Conservation (phyloP, 805 yeast species). For the Sugiyamaella boreocaroliniensis region DNA sequence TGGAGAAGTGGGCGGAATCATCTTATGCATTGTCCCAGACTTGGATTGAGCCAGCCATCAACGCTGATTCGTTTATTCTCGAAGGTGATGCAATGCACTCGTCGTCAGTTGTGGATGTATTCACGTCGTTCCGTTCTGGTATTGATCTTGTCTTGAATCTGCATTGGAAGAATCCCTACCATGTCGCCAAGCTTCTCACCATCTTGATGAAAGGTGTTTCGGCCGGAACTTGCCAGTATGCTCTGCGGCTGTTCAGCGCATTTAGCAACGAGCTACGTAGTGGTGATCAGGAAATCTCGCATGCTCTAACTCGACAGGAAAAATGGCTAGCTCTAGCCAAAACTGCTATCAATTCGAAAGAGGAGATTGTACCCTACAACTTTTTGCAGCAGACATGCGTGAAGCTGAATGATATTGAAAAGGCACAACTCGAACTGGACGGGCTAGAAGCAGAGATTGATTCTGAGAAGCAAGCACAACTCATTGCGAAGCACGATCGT, state of each 20-base stretch:
- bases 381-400: conserved; percentile 61
- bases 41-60: conserved; percentile 50
- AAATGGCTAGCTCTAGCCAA: conserved; percentile 33
- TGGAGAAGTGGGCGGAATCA: conserved; percentile 36
- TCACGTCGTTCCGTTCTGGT: conserved; percentile 53
- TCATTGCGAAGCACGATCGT: conserved; percentile 35
- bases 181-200: conserved; percentile 57
- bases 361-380: conserved; percentile 46
- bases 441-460: conserved; percentile 51
- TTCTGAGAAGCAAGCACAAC: conserved; percentile 48
- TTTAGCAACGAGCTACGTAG: conserved; percentile 22
- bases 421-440: conserved; percentile 37
- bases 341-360: conserved; percentile 33
- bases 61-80: conserved; percentile 48
- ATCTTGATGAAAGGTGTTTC: conserved; percentile 56
- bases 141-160: conserved; percentile 51
- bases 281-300: conserved; percentile 15
- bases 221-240: conserved; percentile 42
- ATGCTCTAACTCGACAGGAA: conserved; percentile 23
- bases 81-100: conserved; percentile 37
- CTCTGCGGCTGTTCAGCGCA: conserved; percentile 20
- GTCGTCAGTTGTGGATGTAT: conserved; percentile 61
- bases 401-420: conserved; percentile 59
- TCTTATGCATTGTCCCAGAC: conserved; percentile 42
- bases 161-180: conserved; percentile 60